phyloP scores from a whole-genome alignment of 495 filamentous ascomycete species.

The Neurospora pannonica region DNA sequence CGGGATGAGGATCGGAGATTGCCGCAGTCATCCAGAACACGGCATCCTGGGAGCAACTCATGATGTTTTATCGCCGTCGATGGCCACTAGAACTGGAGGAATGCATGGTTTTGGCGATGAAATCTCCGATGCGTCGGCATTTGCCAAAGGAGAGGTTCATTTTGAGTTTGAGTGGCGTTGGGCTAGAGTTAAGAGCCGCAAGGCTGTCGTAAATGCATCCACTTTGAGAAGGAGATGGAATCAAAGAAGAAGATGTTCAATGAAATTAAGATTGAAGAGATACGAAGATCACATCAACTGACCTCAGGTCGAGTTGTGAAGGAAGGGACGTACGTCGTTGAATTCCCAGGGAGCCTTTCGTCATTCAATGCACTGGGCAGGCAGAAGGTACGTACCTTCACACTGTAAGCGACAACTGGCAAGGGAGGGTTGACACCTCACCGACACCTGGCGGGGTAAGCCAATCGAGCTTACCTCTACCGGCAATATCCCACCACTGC shows the following conservation, averaged over 20 bases:
- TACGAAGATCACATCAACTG: not conserved
- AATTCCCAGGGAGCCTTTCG: not conserved
- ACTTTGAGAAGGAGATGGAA: not conserved
- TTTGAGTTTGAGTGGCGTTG: not conserved
- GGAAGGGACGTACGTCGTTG: not conserved
- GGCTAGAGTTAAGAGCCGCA: not conserved
- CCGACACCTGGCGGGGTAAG: not conserved
- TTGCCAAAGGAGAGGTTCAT: not conserved
- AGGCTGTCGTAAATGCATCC: not conserved
- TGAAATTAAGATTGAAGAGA: not conserved
- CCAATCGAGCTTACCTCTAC: not conserved
- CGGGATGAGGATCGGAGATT: not conserved
- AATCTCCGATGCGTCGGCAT: not conserved
- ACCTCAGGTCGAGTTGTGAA: not conserved
- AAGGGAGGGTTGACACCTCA: not conserved
- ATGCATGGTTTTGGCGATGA: not conserved
- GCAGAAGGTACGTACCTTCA: not conserved
- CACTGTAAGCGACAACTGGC: not conserved
- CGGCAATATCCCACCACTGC: not conserved
- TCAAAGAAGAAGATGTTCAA: not conserved
- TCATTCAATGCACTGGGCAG: not conserved
- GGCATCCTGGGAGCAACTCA: not conserved
- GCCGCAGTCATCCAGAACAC: not conserved
- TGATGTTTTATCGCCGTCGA: not conserved
- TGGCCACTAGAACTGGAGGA: not conserved